Evolutionary conservation across 495 filamentous ascomycete species (phyloP), one percentile per base, ranked within the genome.

Genomic region (Saxophila tyrrhenica): DNA sequence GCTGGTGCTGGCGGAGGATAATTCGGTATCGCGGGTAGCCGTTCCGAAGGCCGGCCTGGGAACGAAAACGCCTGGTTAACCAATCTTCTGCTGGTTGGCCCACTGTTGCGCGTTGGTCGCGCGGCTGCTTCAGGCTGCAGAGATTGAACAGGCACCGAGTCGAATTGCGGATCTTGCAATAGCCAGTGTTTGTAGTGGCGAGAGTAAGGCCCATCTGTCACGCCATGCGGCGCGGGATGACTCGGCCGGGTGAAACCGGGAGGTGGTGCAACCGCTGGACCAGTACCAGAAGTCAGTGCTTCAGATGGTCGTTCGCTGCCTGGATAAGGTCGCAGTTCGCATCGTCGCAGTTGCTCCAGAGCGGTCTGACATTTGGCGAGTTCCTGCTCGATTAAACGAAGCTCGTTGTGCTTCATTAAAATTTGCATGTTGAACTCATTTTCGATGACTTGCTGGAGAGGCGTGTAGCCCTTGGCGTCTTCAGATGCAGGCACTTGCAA

Each of bases 171-270:
- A 70, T 96, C 89, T 16, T 85, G 86, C 32, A 97, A 78, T 56
- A 98, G 77, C 92, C 92, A 98, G 69, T 83, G 83, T 63, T 86
- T 81, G 69, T 97, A 97, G 71, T 97, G 92, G 53, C 88, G 81
- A 17, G 89, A 79, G 66, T 98, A 98, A 1, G 92, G 90, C 10
- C 91, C 90, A 62, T 95, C 85, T 11, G 82, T 79, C 51, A 95
- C 87, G 48, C 91, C 90, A 76, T 87, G 94, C 20, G 92, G 85
- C 39, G 85, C 75, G 35, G 90, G 83, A 68, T 78, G 75, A 57
- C 78, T 76, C 51, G 84, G 84, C 54, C 79, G 74, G 50, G 78
- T 75, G 49, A 73, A 71, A 38, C 75, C 77, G 65, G 77, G 76
- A 64, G 74, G 72, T 51, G 74, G 71, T 60, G 74, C 61, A 60